phyloP scores from a whole-genome alignment of 2,329 filamentous ascomycete species.

The Colletotrichum plurivorum region DNA sequence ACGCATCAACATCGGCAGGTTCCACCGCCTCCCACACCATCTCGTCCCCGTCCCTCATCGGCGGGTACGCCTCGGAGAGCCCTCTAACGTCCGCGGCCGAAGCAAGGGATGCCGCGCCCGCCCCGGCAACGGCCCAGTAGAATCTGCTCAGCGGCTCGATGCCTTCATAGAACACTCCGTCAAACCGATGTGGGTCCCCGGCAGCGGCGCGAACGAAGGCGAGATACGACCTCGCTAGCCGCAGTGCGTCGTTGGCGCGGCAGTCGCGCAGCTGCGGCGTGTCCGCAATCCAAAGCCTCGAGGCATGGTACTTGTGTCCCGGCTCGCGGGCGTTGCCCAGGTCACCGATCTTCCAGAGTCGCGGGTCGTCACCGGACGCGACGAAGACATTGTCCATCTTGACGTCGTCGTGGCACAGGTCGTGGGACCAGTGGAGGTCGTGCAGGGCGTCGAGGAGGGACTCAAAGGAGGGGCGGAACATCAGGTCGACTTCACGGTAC shows the following conservation, averaged over 20 bases:
- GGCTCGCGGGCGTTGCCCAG: constrained; percentile 50
- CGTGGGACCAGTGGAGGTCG: constrained; percentile 44
- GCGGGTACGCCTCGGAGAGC: constrained; percentile 30
- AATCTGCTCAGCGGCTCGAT: constrained; percentile 44
- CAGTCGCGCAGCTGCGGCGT: constrained; percentile 50
- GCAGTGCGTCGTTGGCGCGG: constrained; percentile 49
- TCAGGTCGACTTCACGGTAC: constrained; percentile 46
- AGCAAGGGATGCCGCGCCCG: background rate
- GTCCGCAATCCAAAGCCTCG: constrained; percentile 47
- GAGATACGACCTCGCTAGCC: constrained; percentile 49
- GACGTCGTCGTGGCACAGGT: constrained; percentile 52
- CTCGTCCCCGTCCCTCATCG: constrained; percentile 13
- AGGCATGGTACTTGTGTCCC: constrained; percentile 49
- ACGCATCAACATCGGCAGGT: constrained; percentile 20
- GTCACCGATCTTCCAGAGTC: constrained; percentile 50
- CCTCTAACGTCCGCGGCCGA: constrained; percentile 16
- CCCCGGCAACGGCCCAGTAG: constrained; percentile 44
- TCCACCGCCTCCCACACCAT: constrained; percentile 24
- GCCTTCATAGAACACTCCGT: constrained; percentile 45
- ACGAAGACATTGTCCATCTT: constrained; percentile 52
- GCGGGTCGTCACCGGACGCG: constrained; percentile 32
- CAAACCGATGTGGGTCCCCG: constrained; percentile 43
- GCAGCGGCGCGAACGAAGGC: constrained; percentile 46
- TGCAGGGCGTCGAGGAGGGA: constrained; percentile 46
- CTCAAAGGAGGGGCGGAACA: constrained; percentile 49